Percentiles rank a stretch among this genome's conserved stretches.
Evolutionary conservation across 305 asterid genomes (phyloP).

Genomic region (Solanum hybrid): DNA sequence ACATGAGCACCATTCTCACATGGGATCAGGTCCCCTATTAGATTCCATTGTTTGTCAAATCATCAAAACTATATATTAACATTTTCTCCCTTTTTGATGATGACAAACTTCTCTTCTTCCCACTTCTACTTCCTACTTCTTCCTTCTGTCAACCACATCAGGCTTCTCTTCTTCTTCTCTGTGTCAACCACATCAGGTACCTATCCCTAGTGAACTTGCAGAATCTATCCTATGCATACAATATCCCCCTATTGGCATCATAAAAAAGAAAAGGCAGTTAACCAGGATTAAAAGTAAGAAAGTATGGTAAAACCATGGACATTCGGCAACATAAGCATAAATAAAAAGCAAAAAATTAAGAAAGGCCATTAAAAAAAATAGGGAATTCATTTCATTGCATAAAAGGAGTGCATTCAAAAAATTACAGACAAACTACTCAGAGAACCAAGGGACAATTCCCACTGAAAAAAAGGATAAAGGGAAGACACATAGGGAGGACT

Average conservation of each 20-base stretch:
- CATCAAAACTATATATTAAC: background rate
- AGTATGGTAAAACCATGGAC: background rate
- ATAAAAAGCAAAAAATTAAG: no score
- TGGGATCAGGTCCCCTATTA: background rate
- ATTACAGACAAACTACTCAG: background rate
- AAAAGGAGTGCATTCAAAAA: background rate
- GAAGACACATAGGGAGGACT: background rate
- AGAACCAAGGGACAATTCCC: background rate
- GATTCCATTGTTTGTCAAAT: background rate
- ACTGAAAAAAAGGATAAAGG: no score
- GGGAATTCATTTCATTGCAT: background rate
- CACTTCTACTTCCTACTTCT: background rate
- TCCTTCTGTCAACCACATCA: background rate
- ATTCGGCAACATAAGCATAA: background rate
- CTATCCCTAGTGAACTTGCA: background rate
- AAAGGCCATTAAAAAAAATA: background rate
- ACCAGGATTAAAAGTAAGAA: background rate
- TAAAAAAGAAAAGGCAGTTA: background rate
- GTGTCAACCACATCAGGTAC: background rate
- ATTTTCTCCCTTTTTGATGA: background rate
- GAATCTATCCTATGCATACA: background rate
- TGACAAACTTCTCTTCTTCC: background rate
- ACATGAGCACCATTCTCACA: background rate
- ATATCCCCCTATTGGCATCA: background rate
- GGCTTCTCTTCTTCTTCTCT: background rate